Conservation (phyloP, 1,284 basidiomycete species). For the Pyrrhoderma lamaoense region DNA sequence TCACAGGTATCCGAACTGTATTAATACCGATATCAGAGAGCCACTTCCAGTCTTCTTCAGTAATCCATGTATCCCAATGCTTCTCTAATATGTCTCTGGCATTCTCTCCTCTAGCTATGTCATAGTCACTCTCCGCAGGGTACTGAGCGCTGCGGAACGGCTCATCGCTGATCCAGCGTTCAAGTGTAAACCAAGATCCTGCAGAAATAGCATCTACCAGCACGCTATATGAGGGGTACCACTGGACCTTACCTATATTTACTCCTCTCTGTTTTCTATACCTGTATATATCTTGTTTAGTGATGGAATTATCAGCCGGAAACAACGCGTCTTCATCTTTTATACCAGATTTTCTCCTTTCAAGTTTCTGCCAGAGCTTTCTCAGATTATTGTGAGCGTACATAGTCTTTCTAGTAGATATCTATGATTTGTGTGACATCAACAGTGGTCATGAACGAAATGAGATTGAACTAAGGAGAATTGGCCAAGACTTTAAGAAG, state of each 20-base stretch:
- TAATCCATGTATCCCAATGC: slow-evolving; percentile 82
- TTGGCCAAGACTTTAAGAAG: too few species aligned
- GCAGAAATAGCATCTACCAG: background rate
- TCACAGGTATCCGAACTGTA: slow-evolving; percentile 75
- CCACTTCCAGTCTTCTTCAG: slow-evolving; percentile 66
- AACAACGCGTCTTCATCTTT: too few species aligned
- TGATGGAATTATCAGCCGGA: too few species aligned
- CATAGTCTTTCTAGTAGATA: too few species aligned
- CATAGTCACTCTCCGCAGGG: slow-evolving; percentile 67
- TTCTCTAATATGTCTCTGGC: slow-evolving; percentile 60
- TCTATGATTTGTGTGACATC: too few species aligned
- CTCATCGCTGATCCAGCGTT: slow-evolving; percentile 60
- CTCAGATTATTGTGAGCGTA: background rate
- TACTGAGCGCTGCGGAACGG: slow-evolving; percentile 47
- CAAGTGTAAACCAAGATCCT: slow-evolving; percentile 76
- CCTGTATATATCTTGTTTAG: slow-evolving; percentile 39
- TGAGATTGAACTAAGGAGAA: too few species aligned
- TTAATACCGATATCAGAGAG: slow-evolving; percentile 72
- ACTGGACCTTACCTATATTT: slow-evolving; percentile 52
- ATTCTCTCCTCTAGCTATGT: slow-evolving; percentile 58
- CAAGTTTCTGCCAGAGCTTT: background rate
- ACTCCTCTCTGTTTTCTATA: slow-evolving; percentile 77
- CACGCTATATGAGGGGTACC: background rate
- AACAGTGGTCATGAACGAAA: background rate
- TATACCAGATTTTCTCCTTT: background rate